Conservation (phyloP, 2,329 filamentous ascomycete genomes). For the Ceratocystis destructans region DNA sequence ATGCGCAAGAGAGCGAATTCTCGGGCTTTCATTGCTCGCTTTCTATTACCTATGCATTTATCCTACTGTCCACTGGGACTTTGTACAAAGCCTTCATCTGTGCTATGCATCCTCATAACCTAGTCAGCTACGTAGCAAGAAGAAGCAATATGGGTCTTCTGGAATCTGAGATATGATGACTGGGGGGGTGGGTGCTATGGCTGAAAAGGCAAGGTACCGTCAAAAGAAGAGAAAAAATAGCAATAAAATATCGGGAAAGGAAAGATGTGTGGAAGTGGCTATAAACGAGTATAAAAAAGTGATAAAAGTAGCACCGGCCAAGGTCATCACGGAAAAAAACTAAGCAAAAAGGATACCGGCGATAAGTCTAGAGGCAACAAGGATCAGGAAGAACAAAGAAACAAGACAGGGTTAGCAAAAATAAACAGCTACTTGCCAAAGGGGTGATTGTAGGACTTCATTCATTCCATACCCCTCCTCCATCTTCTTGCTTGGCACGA, state of each 20-base stretch:
- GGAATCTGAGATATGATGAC: conserved; percentile 1
- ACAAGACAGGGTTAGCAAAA: neutral
- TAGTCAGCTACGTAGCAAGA: neutral
- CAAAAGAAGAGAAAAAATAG: neutral
- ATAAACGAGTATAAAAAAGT: too few relatives aligned
- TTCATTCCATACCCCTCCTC: neutral
- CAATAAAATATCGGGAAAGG: neutral
- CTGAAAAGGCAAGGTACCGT: neutral
- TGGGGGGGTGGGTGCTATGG: neutral
- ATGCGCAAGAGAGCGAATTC: neutral
- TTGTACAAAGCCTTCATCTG: neutral
- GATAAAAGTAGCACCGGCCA: neutral
- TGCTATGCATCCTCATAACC: neutral
- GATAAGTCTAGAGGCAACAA: conserved; percentile 1
- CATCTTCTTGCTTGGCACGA: neutral
- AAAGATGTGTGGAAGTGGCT: neutral
- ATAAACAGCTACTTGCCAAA: neutral
- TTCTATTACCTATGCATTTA: neutral
- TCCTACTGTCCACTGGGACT: neutral
- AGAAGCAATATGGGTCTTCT: conserved; percentile 3
- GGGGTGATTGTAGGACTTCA: neutral
- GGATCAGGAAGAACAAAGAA: conserved; percentile 1
- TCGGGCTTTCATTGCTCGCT: neutral
- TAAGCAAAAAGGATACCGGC: neutral
- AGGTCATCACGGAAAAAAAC: neutral